Base-by-base conservation (phyloP, 306 rosid species). In the Ormosia emarginata region DNA sequence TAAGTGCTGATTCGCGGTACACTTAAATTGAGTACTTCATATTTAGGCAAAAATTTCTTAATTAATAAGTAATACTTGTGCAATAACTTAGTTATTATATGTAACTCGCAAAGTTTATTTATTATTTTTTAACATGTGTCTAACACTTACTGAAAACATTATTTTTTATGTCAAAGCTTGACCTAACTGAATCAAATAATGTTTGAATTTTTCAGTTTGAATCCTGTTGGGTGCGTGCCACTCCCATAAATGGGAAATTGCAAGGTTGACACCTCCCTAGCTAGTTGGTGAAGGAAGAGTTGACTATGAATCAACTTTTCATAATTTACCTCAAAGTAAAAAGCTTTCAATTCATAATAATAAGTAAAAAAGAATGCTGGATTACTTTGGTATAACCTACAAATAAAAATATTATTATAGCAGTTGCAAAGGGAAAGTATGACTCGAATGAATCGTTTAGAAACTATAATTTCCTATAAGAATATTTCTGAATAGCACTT, bases 101-200 rank as follows among this genome's bases (percentile, higher is more conserved):
- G 5, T 36, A 66, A 65, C 57, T 67, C 36, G 5, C 7, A 40
- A 53, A 66, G 6, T 1, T 24, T 53, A 17, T 67, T 52, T 71
- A 3, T 55, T 50, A 6, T 11, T 70, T 52, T 18, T 56, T 68
- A 34, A 80, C n/a, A 59, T 36, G 63, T 70, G 40, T 55, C 14
- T 52, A 55, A 18, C 17, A 37, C 7, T 61, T 71, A 57, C 40
- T 41, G 13, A 24, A 8, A 6, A 0, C 3, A 12, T 64, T 15
- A 24, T 58, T 41, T 40, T 59, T 57, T 29, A 29, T 33, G 10
- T 55, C 14, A 72, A 70, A 62, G 14, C 11, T 77, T 67, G 55
- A 37, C 81, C 56, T 65, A 69, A 79, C 80, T 33, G 52, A 68
- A 69, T 61, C 40, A 37, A 67, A 68, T 33, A 2, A 58, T 55